Evolutionary conservation across 371 early-diverging fungal species (phyloP).

Genomic region (Mucor circinelloides): DNA sequence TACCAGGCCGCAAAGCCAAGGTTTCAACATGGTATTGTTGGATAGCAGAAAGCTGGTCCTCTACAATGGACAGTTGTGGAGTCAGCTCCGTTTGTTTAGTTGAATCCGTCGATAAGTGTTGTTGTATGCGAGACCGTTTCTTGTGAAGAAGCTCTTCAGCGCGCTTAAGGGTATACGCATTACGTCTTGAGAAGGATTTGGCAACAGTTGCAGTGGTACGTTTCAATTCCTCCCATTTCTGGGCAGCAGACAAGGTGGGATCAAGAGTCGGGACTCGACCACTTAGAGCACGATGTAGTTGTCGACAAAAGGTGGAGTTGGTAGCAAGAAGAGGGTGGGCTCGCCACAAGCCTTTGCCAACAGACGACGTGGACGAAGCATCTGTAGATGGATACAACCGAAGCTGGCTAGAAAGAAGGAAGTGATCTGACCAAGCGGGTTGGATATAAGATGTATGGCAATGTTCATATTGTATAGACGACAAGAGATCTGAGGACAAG

Average conservation of each 20-base stretch:
- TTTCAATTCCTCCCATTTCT: slow-evolving; percentile 15
- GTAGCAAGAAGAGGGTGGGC: slow-evolving; percentile 13
- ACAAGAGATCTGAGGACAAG: background rate
- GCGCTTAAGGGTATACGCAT: background rate
- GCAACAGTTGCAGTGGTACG: background rate
- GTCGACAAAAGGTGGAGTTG: background rate
- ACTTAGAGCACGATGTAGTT: background rate
- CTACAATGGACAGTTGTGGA: slow-evolving; percentile 9
- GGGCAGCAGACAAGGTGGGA: background rate
- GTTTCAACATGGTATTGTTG: slow-evolving; percentile 11
- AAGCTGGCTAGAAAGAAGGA: background rate
- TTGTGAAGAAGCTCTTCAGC: background rate
- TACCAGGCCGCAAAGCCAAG: slow-evolving; percentile 4
- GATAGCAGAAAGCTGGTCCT: background rate
- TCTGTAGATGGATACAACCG: background rate
- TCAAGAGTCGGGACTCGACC: background rate
- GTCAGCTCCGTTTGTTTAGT: background rate
- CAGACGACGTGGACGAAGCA: background rate
- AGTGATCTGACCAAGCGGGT: slow-evolving; percentile 15
- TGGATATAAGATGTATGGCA: background rate
- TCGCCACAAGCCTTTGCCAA: slow-evolving; percentile 21
- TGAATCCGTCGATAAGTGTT: background rate
- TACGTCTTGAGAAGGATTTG: background rate
- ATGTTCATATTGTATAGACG: background rate
- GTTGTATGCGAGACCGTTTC: background rate